Base-by-base conservation (phyloP, 75 land plant genomes). In the Ceratopteris richardii region DNA sequence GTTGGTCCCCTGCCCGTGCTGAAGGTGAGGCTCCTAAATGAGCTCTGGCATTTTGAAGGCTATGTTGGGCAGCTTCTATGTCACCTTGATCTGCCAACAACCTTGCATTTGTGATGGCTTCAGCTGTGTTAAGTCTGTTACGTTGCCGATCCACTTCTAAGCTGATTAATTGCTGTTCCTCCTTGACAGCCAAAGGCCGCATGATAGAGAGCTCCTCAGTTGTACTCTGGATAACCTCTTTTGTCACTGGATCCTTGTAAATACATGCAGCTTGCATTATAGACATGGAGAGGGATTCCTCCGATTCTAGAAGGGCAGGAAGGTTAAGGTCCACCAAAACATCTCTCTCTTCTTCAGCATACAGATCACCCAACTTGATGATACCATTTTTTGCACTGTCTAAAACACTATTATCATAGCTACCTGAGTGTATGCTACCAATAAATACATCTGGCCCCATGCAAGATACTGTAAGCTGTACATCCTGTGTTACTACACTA, bases 271-370 rank as follows among this genome's bases (percentile, higher is more conserved):
- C 83, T 33, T 62, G 66, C 9, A 89, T 21, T 56, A 89, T 40
- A 31, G 68, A n/a, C 63, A 53, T 80, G 64, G 64, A 19, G 62
- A 60, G 33, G n/a, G 63, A 40, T 0, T 50, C 40, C 27, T 6
- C 54, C 12, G 53, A 19, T 56, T 23, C 25, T 1, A 1, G 41
- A 39, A 54, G 48, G n/a, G 60, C 43, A 19, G 97, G 97, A 55
- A 92, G 40, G 48, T 71, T 42, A 7, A 88, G 41, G 31, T 79
- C 67, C 2, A 92, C 75, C 42, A 92, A 54, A 58, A 88, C 80
- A 60, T 92, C 86, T 53, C 97, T 70, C 56, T 88, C 97, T 61
- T 92, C 97, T 43, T 88, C 94, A n/a, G 94, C 94, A 78, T 92
- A 92, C 40, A 92, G 50, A 57, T 82, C 86, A 39, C 97, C 94